phyloP scores from a whole-genome alignment of 2,329 filamentous ascomycete genomes.

The Acrocalymma vagum region DNA sequence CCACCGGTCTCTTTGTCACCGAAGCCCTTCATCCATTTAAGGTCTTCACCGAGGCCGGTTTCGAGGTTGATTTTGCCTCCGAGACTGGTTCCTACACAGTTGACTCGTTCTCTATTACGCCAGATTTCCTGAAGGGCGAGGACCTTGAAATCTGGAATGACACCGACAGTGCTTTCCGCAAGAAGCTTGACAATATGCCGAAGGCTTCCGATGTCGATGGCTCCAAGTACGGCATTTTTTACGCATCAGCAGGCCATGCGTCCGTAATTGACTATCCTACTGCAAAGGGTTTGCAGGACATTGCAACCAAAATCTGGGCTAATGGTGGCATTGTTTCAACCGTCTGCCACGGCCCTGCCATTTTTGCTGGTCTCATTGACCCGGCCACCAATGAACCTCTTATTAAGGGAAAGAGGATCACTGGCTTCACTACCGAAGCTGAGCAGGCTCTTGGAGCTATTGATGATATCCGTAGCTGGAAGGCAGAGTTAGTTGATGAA shows the following conservation, averaged over 20 bases:
- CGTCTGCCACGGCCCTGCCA: background rate
- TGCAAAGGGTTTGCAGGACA: conserved; percentile 50
- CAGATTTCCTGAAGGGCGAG: conserved; percentile 51
- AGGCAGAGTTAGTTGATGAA: too few relatives aligned
- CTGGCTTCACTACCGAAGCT: background rate
- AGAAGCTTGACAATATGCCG: too few relatives aligned
- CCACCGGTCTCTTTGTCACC: conserved; percentile 50
- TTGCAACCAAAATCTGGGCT: conserved; percentile 50
- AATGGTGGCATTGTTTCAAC: conserved; percentile 34
- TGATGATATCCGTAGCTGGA: too few relatives aligned
- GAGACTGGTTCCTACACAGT: conserved; percentile 54
- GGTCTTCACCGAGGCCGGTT: conserved; percentile 51
- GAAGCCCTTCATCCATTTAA: conserved; percentile 59
- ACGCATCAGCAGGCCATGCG: conserved; percentile 55
- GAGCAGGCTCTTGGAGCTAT: too few relatives aligned
- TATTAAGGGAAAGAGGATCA: background rate
- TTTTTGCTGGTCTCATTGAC: background rate
- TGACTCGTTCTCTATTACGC: conserved; percentile 54
- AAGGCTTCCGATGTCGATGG: too few relatives aligned
- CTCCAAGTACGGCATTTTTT: conserved; percentile 53
- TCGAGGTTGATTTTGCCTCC: conserved; percentile 56
- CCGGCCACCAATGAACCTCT: background rate
- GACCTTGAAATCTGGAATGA: conserved; percentile 53
- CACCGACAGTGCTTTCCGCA: conserved; percentile 52
- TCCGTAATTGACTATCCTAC: conserved; percentile 58